Conservation (phyloP, 805 yeast species). For the Saccharomycopsis fermentans region DNA sequence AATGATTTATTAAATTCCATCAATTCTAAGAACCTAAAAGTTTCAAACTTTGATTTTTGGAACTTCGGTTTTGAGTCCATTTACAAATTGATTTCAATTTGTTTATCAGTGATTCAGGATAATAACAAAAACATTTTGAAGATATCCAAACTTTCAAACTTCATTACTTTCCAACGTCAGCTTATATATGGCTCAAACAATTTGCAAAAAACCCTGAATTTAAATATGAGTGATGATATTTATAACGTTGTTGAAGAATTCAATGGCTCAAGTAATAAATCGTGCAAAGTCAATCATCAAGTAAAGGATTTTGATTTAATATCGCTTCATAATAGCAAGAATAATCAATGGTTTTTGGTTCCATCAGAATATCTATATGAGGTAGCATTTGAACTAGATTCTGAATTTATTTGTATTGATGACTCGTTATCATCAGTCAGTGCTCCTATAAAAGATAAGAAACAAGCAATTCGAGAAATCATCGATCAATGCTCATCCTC, state of each 20-base stretch:
- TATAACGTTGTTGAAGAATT: background rate
- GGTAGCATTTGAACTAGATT: slow-evolving; percentile 5
- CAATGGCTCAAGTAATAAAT: background rate
- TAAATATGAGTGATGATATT: background rate
- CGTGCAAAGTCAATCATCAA: background rate
- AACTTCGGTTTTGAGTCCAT: background rate
- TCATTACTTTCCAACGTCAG: background rate
- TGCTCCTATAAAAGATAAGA: background rate
- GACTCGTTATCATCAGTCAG: background rate
- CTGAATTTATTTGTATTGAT: background rate
- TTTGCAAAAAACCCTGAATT: background rate
- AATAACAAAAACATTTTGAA: background rate
- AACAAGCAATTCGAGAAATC: background rate
- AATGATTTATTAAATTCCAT: background rate
- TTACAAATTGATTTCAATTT: slow-evolving; percentile 5
- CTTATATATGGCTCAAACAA: background rate
- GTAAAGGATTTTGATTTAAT: slow-evolving; percentile 9
- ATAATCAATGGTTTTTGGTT: slow-evolving; percentile 11
- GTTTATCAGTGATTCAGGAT: background rate
- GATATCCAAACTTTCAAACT: background rate
- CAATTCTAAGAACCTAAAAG: background rate
- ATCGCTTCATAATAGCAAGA: slow-evolving; percentile 2
- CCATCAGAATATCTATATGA: slow-evolving; percentile 12
- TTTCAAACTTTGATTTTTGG: slow-evolving; percentile 10
- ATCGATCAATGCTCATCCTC: background rate